Base-by-base conservation (phyloP, 768 basidiomycete species). In the Psilocybe sp. region DNA sequence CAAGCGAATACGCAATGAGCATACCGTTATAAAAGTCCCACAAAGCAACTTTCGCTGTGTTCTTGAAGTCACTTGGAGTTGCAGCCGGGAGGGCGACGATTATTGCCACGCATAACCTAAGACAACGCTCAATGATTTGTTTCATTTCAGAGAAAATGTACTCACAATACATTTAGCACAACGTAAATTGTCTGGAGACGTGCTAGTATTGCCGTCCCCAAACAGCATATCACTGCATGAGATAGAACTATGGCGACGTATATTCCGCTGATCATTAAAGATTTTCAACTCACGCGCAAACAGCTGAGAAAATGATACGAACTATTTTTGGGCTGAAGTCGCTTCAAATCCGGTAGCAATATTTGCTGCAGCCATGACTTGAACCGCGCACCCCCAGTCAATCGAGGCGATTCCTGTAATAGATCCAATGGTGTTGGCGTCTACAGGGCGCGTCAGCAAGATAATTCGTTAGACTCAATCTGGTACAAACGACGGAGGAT, bases 111-210 rank as follows among this genome's bases (percentile, higher is more conserved):
- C 81, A 84, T 14, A 86, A 64, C 16, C 84, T 87, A 46, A 1
- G 37, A 14, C 36, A 11, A 14, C 19, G 15, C 13, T 32, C 11
- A 35, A 33, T 23, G 10, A 33, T 18, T 13, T 13, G n/a, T 12
- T 31, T 3, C 3, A 12, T 10, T 33, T 31, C 5, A 10, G 11
- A 38, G 1, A 11, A 11, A 14, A 33, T 15, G 15, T 10, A 31
- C 84, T 50, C 63, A 85, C 84, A 80, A 44, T 20, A 89, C 64
- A 60, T 91, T 91, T 37, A 91, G 70, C n/a, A 79, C 55, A 16
- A 89, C 79, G 56, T 86, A 91, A 8, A 86, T 64, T 15, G 76
- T 82, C 62, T 92, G 89, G 12, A 91, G 58, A 23, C 87, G 73
- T 1, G 89, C 89, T 14, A 92, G 71, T 28, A 84, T 44, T 8